These are phyloP conservation scores for Phaffia australis DNA, from an alignment of 768 basidiomycete genomes.

Conservation along the genomic window DNA sequence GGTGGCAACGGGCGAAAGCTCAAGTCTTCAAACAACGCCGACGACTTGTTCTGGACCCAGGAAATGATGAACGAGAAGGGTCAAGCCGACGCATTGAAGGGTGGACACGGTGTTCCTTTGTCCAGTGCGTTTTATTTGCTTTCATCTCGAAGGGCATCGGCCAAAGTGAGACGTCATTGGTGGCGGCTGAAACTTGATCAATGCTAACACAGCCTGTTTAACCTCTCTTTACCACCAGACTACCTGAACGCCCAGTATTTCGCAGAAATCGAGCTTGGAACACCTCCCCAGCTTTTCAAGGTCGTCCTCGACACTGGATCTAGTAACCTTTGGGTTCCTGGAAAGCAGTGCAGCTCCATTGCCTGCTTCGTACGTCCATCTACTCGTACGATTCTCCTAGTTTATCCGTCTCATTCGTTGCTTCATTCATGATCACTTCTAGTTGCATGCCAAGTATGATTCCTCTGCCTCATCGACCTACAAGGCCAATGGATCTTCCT, in stretches of 20 bases:
- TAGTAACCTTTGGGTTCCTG: conserved; percentile 82
- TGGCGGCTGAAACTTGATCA: background rate
- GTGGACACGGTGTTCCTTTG: conserved; percentile 78
- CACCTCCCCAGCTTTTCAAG: conserved; percentile 84
- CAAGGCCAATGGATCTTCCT: conserved; percentile 77
- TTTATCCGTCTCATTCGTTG: background rate
- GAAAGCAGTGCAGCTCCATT: conserved; percentile 35
- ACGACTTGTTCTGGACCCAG: conserved; percentile 44
- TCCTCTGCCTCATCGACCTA: conserved; percentile 65
- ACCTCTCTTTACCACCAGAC: conserved; percentile 46
- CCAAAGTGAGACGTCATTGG: conserved; percentile 2
- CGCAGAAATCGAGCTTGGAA: conserved; percentile 71
- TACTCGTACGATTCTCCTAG: background rate
- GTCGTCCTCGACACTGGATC: conserved; percentile 78
- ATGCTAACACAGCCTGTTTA: conserved; percentile 7
- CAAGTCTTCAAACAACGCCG: conserved; percentile 42
- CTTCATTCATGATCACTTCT: conserved; percentile 56
- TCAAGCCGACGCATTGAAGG: conserved; percentile 39
- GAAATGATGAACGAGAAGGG: conserved; percentile 27
- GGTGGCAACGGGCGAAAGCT: conserved; percentile 60
- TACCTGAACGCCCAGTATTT: conserved; percentile 98
- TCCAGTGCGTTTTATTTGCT: conserved; percentile 52
- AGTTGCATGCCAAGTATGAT: conserved; percentile 83
- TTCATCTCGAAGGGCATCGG: background rate
- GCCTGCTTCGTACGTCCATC: conserved; percentile 37